Evolutionary conservation across 75 land plant genomes (phyloP), one percentile per base, ranked within the genome.

Genomic region (Sequoia sempervirens): DNA sequence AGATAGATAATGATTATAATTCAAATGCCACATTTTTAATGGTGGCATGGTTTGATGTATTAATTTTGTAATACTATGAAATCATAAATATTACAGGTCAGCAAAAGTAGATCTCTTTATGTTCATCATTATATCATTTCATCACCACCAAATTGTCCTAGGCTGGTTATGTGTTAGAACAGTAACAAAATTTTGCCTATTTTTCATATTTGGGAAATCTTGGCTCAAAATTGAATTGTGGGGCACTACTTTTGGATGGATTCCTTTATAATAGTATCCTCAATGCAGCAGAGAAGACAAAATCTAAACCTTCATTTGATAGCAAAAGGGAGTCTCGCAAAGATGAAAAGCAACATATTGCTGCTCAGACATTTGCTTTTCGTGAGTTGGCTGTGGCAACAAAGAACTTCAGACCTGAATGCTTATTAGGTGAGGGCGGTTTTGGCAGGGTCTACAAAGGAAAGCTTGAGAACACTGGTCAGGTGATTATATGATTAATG

Each of bases 351-450:
- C 54, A 46, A 84, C 85, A 32, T 84, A 50, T 50, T 50, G 53
- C 53, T 50, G 53, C 53, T 11, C 53, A 50, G 53, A 50, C 53
- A 50, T 50, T 84, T 1, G 80, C 85, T 11, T 84, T 84, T 30
- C 38, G 68, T 30, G 85, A 84, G 28, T 64, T 84, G 28, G 85
- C 85, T 50, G 84, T 47, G 28, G 85, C 85, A n/a, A 69, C 86
- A 47, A 47, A 85, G 47, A 85, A 85, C 38, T 85, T 85, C 52
- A 85, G 76, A 46, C 50, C 68, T 81, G 86, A 85, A 30, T 85
- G 86, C 58, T 40, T 85, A 50, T 11, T 85, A 17, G 86, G 86
- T 80, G 86, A 85, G 36, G 86, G 86, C 43, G 86, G 86, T 14
- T 85, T 81, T 82, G 85, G 85, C 15, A 45, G 75, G 53, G 83